Evolutionary conservation across 352 stramenopile genomes (phyloP).

Genomic region (Albugo candida): DNA sequence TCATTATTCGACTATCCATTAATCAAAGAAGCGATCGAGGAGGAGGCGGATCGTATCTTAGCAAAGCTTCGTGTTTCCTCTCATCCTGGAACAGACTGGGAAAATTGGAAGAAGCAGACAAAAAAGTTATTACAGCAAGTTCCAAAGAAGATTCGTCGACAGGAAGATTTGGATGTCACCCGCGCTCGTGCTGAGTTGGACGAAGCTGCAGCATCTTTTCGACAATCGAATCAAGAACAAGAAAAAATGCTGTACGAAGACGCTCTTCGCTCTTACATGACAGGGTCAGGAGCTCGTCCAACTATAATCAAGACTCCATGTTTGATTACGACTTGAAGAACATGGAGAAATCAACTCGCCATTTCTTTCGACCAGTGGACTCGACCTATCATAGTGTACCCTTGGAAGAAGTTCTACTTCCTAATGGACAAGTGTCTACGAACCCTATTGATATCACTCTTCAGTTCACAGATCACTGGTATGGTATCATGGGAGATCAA

Average conservation of each 20-base stretch:
- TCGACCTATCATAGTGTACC: slow-evolving; percentile 1
- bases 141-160: too few relatives aligned
- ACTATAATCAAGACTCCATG: slow-evolving; percentile 5
- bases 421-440: background rate
- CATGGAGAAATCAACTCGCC: background rate
- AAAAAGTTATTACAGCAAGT: too few relatives aligned
- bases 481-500: slow-evolving; percentile 2
- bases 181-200: background rate
- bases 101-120: too few relatives aligned
- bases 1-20: too few relatives aligned
- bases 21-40: too few relatives aligned
- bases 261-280: slow-evolving; percentile 3
- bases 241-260: background rate
- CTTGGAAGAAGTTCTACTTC: slow-evolving; percentile 1
- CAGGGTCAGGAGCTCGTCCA: background rate
- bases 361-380: slow-evolving; percentile 5
- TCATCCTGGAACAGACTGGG: too few relatives aligned
- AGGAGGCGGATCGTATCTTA: too few relatives aligned
- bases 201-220: background rate
- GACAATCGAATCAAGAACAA: background rate
- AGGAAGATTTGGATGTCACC: too few relatives aligned
- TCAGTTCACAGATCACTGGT: slow-evolving; percentile 4
- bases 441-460: slow-evolving; percentile 7
- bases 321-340: slow-evolving; percentile 2
- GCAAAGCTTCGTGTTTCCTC: too few relatives aligned